Base-by-base conservation (phyloP, 352 stramenopile species). In the Phytophthora syringae region DNA sequence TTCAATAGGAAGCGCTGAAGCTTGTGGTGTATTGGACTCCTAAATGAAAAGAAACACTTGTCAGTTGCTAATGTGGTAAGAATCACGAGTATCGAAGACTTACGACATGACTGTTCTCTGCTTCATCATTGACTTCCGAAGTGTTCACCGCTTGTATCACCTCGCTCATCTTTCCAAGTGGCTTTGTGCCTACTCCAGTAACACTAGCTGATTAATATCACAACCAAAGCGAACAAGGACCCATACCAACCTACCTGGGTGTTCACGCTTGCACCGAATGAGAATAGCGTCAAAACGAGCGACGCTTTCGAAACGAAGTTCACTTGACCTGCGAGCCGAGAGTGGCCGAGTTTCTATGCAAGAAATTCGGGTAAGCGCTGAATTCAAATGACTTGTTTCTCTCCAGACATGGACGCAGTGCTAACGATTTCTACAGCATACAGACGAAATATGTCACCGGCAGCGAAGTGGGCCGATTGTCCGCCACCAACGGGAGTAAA, bases 301-400 rank as follows among this genome's bases (percentile, higher is more conserved):
- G 66, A 52, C 11, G 42, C 44, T 36, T 72, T 54, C 50, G 56
- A 50, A 66, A 60, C 44, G 67, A 72, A 10, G 73, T 81, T 1
- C 68, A 81, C 9, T 52, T 90, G 40, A 73, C 36, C 32, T 91
- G 82, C 40, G 82, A 88, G 12, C 53, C 69, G 5, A 40, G 12
- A 1, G 77, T 93, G n/a, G 73, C 77, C 2, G 70, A 69, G 5
- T 90, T 90, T 64, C 61, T 93, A 2, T 90, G 78, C 60, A 61
- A 84, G 16, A 83, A 82, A 21, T 93, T 93, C 48, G 36, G 63
- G 79, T 86, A 65, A 15, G 55, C n/a, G 34, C 7, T 2, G 12
- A 13, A 1, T 6, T 28, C 16, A 27, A 2, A 27, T 13, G 1
- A 44, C 11, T 53, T 22, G 9, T 18, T n/a, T 20, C 24, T 11